Evolutionary conservation across 2,329 filamentous ascomycete species (phyloP).

Genomic region (Paracorniculantispora psalliotae): DNA sequence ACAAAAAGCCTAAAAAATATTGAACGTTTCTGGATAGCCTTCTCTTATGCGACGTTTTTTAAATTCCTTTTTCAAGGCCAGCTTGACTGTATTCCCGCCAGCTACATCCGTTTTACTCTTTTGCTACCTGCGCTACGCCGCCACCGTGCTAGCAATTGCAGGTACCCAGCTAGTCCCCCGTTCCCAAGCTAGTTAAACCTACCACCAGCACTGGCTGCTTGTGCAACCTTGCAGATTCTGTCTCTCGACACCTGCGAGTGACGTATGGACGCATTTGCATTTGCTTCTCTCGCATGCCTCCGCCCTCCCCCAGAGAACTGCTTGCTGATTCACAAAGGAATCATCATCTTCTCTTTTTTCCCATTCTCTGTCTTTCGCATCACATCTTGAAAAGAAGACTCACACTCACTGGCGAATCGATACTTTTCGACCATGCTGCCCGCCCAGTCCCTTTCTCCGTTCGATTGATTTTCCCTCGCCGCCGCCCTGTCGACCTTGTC

Average conservation of each 20-base stretch:
- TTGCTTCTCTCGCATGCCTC: not conserved
- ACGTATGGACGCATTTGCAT: slow-evolving; percentile 5
- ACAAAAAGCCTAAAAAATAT: too few species aligned
- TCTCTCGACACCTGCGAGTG: not conserved
- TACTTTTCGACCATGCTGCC: slow-evolving; percentile 3
- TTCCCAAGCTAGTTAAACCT: not conserved
- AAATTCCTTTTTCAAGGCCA: too few species aligned
- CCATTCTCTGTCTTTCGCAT: not conserved
- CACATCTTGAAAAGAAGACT: not conserved
- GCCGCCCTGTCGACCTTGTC: not conserved
- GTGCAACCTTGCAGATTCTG: not conserved
- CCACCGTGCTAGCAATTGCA: too few species aligned
- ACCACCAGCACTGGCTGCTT: not conserved
- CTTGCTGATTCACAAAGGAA: not conserved
- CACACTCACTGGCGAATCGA: not conserved
- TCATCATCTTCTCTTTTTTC: not conserved
- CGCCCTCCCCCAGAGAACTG: too few species aligned
- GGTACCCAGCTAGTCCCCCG: too few species aligned
- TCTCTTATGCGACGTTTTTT: too few species aligned
- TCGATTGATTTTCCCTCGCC: slow-evolving; percentile 6
- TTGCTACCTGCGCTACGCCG: too few species aligned
- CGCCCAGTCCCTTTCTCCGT: slow-evolving; percentile 5
- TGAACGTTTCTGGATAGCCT: too few species aligned
- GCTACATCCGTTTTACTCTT: too few species aligned
- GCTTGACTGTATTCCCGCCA: too few species aligned